phyloP scores from a whole-genome alignment of 768 basidiomycete genomes.

The Leccinum truebloodii region DNA sequence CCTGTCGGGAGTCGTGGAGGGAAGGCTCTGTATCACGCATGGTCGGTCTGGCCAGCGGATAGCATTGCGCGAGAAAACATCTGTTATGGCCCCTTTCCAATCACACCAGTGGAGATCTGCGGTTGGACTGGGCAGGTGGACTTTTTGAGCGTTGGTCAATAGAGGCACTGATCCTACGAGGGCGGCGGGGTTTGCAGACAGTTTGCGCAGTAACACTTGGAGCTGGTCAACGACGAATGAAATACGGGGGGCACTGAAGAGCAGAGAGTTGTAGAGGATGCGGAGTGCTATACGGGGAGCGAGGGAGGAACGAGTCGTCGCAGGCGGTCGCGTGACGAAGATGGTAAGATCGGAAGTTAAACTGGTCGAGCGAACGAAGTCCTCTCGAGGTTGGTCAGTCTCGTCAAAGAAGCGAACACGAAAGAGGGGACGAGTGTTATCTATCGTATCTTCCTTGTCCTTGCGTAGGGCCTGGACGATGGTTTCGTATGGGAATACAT shows the following conservation, averaged over 20 bases:
- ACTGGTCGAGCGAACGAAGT: conserved; percentile 77
- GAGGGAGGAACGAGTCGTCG: conserved; percentile 67
- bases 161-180: conserved; percentile 81
- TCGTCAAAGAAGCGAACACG: conserved; percentile 97
- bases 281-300: conserved; percentile 77
- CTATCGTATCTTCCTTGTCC: conserved; percentile 59
- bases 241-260: conserved; percentile 83
- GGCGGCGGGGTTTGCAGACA: conserved; percentile 63
- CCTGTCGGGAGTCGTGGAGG: conserved; percentile 36
- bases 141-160: conserved; percentile 68
- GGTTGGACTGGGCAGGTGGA: conserved; percentile 76
- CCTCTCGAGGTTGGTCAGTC: conserved; percentile 70
- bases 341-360: conserved; percentile 92
- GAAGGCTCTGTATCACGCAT: conserved; percentile 83
- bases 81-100: conserved; percentile 96
- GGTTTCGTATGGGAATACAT: conserved; percentile 78
- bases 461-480: conserved; percentile 69
- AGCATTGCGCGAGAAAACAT: conserved; percentile 91
- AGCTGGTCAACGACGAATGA: conserved; percentile 83
- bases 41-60: conserved; percentile 73
- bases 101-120: conserved; percentile 95
- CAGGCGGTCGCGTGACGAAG: conserved; percentile 75
- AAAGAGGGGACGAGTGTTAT: conserved; percentile 66
- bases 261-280: conserved; percentile 90
- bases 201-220: conserved; percentile 70